Evolutionary conservation across 139 green algal genomes (phyloP).

Genomic region (Tetradesmus obliquus): DNA sequence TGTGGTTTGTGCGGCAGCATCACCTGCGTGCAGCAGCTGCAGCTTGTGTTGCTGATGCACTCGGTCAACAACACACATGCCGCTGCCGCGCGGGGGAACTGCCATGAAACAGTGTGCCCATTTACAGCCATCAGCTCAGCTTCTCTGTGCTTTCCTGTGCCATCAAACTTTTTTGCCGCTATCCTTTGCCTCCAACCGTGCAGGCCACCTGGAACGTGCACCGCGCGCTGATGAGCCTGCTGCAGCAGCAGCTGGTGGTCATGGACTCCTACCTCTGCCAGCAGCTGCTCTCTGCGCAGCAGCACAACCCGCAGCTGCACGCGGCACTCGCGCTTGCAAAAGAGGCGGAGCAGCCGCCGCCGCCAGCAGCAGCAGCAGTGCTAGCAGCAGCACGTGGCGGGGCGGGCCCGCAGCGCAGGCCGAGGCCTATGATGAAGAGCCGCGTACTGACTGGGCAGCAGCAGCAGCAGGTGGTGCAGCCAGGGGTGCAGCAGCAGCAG

Average conservation of each 20-base stretch:
- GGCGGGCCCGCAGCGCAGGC: neutral
- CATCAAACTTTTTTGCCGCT: too few species aligned
- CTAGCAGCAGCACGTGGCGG: neutral
- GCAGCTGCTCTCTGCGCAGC: constrained; percentile 1
- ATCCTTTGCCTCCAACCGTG: neutral
- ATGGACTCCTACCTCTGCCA: constrained; percentile 51
- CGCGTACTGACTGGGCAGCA: neutral
- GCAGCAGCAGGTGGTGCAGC: neutral
- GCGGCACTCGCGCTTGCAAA: neutral
- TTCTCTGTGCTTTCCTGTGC: too few species aligned
- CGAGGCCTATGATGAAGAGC: neutral
- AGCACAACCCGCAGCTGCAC: neutral
- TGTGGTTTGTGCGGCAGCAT: too few species aligned
- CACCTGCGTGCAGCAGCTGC: neutral
- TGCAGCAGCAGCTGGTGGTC: constrained; percentile 45
- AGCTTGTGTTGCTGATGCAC: too few species aligned
- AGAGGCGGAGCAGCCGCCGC: neutral
- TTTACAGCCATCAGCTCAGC: neutral
- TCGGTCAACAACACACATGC: too few species aligned
- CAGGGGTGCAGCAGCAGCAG: constrained; percentile 19
- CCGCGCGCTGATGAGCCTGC: constrained; percentile 53
- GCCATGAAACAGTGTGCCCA: neutral
- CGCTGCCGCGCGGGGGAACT: too few species aligned
- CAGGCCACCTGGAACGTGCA: constrained; percentile 90
- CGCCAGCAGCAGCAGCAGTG: neutral